A percentile compares a stretch with the other conserved stretches of the same genome.
Conservation (phyloP, 495 filamentous ascomycete genomes). For the Tuber indicum region DNA sequence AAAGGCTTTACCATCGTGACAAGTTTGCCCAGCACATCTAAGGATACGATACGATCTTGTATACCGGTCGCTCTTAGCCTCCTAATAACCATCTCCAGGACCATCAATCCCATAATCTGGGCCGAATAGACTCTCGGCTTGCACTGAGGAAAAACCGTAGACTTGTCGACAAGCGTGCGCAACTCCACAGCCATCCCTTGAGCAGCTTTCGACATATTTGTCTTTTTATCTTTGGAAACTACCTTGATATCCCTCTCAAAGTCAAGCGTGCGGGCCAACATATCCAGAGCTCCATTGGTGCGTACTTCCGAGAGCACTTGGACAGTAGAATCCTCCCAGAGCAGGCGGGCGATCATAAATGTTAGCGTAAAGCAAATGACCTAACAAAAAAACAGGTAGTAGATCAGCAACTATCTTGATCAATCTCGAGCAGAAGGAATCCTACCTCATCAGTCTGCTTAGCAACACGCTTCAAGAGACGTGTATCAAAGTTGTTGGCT, state of each 20-base stretch:
- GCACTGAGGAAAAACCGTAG: constrained; percentile 55
- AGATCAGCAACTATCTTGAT: background rate
- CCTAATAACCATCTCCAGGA: constrained; percentile 56
- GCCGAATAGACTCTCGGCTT: constrained; percentile 53
- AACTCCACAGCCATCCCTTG: constrained; percentile 53
- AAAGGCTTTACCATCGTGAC: constrained; percentile 47
- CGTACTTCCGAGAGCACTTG: constrained; percentile 51
- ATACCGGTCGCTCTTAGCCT: constrained; percentile 50
- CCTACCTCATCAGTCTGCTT: constrained; percentile 49
- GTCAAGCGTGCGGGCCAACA: constrained; percentile 53
- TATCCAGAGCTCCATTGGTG: constrained; percentile 47
- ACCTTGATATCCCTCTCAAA: constrained; percentile 49
- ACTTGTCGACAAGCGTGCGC: constrained; percentile 47
- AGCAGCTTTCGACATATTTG: constrained; percentile 61
- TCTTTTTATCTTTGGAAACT: constrained; percentile 56
- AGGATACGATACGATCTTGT: constrained; percentile 50
- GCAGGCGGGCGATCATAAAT: constrained; percentile 52
- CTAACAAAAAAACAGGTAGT: constrained; percentile 23
- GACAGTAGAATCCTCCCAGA: constrained; percentile 49
- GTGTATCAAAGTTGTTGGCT: constrained; percentile 63
- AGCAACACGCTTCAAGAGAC: constrained; percentile 54
- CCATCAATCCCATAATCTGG: constrained; percentile 57
- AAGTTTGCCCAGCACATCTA: constrained; percentile 48
- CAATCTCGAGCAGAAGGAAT: background rate
- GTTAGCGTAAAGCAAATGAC: constrained; percentile 56